Percentiles rank a stretch among this genome's conserved stretches.
phyloP scores from a whole-genome alignment of 306 rosid genomes.

The Cucumis melo region DNA sequence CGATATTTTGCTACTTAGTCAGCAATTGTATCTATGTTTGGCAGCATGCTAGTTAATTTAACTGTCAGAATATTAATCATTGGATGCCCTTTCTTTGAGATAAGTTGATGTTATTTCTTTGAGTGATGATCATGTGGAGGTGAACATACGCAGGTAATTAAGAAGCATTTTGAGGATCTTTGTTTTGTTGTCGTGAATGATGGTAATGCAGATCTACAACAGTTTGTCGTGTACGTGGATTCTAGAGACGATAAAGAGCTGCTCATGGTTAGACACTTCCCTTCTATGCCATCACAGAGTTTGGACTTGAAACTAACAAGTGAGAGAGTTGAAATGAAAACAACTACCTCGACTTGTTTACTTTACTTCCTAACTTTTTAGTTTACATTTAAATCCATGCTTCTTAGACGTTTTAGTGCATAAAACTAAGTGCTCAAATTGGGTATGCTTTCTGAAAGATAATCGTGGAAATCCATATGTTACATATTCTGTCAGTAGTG shows the following conservation, averaged over 20 bases:
- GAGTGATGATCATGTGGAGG: conserved; percentile 7
- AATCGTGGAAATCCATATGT: not conserved
- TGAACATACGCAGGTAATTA: conserved; percentile 55
- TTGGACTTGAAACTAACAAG: not conserved
- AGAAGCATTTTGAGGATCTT: conserved; percentile 59
- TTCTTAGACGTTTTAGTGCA: not conserved
- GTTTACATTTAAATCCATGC: not conserved
- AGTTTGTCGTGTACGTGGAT: conserved; percentile 52
- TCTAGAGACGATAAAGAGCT: conserved; percentile 50
- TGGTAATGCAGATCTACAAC: conserved; percentile 36
- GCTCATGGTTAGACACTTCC: conserved; percentile 44
- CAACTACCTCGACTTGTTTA: not conserved
- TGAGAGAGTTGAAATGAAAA: not conserved
- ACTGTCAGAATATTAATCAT: not conserved
- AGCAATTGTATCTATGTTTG: not conserved
- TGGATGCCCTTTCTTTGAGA: not conserved
- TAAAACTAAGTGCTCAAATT: not conserved
- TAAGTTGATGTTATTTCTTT: not conserved
- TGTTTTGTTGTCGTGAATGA: conserved; percentile 30
- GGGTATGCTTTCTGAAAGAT: not conserved
- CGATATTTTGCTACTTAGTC: not conserved
- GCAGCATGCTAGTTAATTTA: not conserved
- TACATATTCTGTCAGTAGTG: not conserved
- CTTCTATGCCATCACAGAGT: not conserved
- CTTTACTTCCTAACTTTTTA: not conserved